A percentile compares a stretch with the other conserved stretches of the same genome.
Conservation (phyloP, 1,139 yeast species). For the Kodamaea anthophila region DNA sequence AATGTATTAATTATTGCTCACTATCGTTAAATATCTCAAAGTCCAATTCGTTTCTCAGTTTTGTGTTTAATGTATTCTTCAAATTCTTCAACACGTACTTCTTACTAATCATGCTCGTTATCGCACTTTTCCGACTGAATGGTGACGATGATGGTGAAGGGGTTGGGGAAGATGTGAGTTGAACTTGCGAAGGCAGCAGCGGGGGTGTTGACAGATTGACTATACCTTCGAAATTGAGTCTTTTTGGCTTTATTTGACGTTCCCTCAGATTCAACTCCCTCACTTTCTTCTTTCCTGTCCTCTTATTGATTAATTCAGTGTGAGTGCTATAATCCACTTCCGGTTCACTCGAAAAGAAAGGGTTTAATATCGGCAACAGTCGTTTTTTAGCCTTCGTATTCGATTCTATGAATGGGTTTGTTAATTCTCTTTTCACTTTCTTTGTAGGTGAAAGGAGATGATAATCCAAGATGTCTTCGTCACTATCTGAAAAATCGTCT, state of each 20-base stretch:
- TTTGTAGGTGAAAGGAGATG: slow-evolving; percentile 3
- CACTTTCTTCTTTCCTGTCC: slow-evolving; percentile 21
- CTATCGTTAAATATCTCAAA: slow-evolving; percentile 15
- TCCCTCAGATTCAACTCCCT: slow-evolving; percentile 17
- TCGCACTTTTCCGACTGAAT: slow-evolving; percentile 9
- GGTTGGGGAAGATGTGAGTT: slow-evolving; percentile 4
- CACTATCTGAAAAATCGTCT: slow-evolving; percentile 10
- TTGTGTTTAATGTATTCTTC: slow-evolving; percentile 9
- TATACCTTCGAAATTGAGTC: slow-evolving; percentile 17
- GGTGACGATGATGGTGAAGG: slow-evolving; percentile 9
- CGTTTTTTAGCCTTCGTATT: slow-evolving; percentile 1
- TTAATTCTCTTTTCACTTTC: slow-evolving; percentile 1
- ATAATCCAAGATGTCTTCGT: slow-evolving; percentile 9
- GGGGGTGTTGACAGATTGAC: slow-evolving; percentile 4
- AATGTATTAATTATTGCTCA: too few relatives aligned
- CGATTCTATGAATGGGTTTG: slow-evolving; percentile 14
- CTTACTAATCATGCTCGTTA: slow-evolving; percentile 11
- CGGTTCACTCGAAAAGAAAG: slow-evolving; percentile 8
- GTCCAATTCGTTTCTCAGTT: slow-evolving; percentile 11
- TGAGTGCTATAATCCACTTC: slow-evolving; percentile 21
- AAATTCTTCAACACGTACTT: slow-evolving; percentile 13
- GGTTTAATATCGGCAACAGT: slow-evolving; percentile 7
- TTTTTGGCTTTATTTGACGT: slow-evolving; percentile 22
- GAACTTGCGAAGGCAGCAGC: slow-evolving; percentile 4
- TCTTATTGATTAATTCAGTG: slow-evolving; percentile 22